These are phyloP conservation scores for Jackrogersella minutella DNA, from an alignment of 495 filamentous ascomycete species.

Conservation along the genomic window DNA sequence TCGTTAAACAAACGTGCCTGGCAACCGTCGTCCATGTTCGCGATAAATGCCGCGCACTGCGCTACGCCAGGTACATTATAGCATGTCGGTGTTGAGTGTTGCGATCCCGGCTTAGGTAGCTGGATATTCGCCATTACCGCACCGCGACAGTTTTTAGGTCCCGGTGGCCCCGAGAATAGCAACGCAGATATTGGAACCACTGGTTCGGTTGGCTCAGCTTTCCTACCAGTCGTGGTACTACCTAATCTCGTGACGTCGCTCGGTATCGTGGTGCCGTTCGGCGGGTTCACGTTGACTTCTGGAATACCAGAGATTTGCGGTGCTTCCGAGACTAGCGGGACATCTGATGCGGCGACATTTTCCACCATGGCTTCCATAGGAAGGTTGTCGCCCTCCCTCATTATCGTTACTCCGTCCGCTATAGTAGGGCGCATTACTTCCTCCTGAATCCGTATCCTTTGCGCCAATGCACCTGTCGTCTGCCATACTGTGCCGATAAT, in stretches of 20 bases:
- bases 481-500: slow-evolving; percentile 15
- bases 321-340: slow-evolving; percentile 37
- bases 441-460: slow-evolving; percentile 27
- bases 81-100: slow-evolving; percentile 41
- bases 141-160: slow-evolving; percentile 50
- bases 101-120: slow-evolving; percentile 38
- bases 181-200: slow-evolving; percentile 45
- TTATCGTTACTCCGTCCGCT: slow-evolving; percentile 15
- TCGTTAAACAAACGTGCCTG: slow-evolving; percentile 53
- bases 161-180: slow-evolving; percentile 50
- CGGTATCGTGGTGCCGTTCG: slow-evolving; percentile 21
- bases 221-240: slow-evolving; percentile 13
- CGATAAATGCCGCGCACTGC: slow-evolving; percentile 50
- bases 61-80: slow-evolving; percentile 45
- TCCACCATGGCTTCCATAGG: slow-evolving; percentile 28
- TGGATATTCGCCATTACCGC: slow-evolving; percentile 37
- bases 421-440: slow-evolving; percentile 18
- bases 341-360: slow-evolving; percentile 18
- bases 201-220: slow-evolving; percentile 27
- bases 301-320: slow-evolving; percentile 35
- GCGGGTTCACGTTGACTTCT: slow-evolving; percentile 48
- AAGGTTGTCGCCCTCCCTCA: slow-evolving; percentile 5
- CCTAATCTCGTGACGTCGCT: slow-evolving; percentile 11
- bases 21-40: slow-evolving; percentile 50
- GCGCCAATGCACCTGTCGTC: slow-evolving; percentile 7